Evolutionary conservation across 1,139 yeast species (phyloP).

Genomic region (Blastobotrys serpentis): DNA sequence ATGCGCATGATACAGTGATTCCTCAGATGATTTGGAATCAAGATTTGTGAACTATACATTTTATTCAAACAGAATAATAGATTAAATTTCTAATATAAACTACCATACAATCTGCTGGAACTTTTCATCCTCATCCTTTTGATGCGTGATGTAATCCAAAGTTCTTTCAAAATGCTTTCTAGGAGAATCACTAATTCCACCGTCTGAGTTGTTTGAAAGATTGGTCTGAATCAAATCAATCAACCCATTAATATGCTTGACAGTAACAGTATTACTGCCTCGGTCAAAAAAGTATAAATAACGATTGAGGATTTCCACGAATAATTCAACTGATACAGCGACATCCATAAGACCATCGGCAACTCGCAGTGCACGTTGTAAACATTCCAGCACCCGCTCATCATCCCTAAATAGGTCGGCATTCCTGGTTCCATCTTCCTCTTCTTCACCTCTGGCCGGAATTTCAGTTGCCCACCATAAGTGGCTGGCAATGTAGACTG

Average conservation of each 20-base stretch:
- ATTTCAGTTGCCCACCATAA: slow-evolving; percentile 87
- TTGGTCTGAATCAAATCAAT: slow-evolving; percentile 81
- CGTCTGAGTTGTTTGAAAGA: slow-evolving; percentile 45
- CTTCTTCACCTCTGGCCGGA: slow-evolving; percentile 46
- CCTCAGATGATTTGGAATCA: not conserved
- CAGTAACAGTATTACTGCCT: slow-evolving; percentile 70
- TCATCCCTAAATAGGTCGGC: slow-evolving; percentile 49
- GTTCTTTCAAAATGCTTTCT: slow-evolving; percentile 63
- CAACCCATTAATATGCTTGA: slow-evolving; percentile 77
- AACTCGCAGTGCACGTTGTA: slow-evolving; percentile 74
- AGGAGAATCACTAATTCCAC: slow-evolving; percentile 42
- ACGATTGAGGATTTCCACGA: slow-evolving; percentile 84
- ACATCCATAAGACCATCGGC: slow-evolving; percentile 94
- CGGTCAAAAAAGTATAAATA: slow-evolving; percentile 83
- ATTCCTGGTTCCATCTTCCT: slow-evolving; percentile 42
- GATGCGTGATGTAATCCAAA: slow-evolving; percentile 61
- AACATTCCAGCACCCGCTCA: slow-evolving; percentile 63
- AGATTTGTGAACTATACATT: not conserved
- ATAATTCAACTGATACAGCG: slow-evolving; percentile 71
- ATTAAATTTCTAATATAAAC: not conserved
- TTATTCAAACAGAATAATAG: not conserved
- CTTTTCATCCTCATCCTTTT: slow-evolving; percentile 62
- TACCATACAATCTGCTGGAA: slow-evolving; percentile 52
- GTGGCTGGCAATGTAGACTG: slow-evolving; percentile 85
- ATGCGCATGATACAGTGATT: slow-evolving; percentile 15